Evolutionary conservation across 139 green algal species (phyloP).

Genomic region (Chlamydomonas schloesseri): DNA sequence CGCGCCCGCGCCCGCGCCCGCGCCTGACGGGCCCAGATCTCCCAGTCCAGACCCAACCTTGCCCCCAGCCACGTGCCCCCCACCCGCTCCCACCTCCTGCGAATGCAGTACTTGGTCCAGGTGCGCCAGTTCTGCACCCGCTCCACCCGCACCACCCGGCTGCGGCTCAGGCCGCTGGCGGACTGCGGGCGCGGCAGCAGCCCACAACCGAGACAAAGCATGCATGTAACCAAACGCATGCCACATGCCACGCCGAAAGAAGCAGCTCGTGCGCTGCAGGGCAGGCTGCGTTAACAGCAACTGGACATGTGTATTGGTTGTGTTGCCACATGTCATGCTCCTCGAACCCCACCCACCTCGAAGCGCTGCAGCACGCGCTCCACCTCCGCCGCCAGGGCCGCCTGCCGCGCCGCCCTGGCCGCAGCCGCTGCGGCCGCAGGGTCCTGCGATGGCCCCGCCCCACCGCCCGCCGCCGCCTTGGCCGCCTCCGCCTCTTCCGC

Average conservation of each 20-base stretch:
- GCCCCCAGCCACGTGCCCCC: background rate
- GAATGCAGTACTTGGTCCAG: conserved; percentile 51
- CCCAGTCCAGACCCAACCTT: too few species aligned
- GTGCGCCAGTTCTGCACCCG: conserved; percentile 53
- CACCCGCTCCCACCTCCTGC: background rate
- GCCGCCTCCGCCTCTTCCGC: background rate
- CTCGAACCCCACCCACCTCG: background rate
- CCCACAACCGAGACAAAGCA: background rate
- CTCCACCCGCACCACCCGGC: conserved; percentile 39
- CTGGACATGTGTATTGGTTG: too few species aligned
- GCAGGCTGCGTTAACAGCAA: too few species aligned
- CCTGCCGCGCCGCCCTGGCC: background rate
- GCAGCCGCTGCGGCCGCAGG: background rate
- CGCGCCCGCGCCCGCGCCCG: too few species aligned
- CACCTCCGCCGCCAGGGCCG: conserved; percentile 25
- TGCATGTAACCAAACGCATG: too few species aligned
- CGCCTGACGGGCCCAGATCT: too few species aligned
- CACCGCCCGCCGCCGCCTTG: background rate
- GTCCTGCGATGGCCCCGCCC: background rate
- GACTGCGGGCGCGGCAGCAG: background rate
- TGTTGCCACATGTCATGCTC: too few species aligned
- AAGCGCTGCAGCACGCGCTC: conserved; percentile 25
- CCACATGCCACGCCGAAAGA: too few species aligned
- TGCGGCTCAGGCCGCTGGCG: conserved; percentile 10
- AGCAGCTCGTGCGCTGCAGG: too few species aligned